Conservation (phyloP, 1,139 yeast genomes). For the Saccharomyces uvarum region DNA sequence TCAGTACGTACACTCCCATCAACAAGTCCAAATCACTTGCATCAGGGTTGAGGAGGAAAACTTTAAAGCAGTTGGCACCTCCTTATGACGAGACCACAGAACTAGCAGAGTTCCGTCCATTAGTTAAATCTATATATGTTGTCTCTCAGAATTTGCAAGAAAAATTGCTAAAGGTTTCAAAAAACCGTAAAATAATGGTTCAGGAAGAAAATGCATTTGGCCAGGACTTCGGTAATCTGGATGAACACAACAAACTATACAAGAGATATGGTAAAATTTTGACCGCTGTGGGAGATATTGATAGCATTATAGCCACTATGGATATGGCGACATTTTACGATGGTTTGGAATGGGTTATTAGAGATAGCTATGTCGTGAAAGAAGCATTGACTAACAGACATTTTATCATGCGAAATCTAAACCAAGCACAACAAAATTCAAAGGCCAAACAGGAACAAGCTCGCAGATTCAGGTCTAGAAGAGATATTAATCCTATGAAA, state of each 20-base stretch:
- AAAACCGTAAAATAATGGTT: slow-evolving; percentile 49
- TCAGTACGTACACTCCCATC: slow-evolving; percentile 62
- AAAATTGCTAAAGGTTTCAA: slow-evolving; percentile 49
- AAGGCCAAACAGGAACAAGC: slow-evolving; percentile 66
- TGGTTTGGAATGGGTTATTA: slow-evolving; percentile 53
- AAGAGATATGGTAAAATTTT: slow-evolving; percentile 63
- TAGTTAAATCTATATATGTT: slow-evolving; percentile 70
- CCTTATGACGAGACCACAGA: slow-evolving; percentile 84
- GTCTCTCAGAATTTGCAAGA: slow-evolving; percentile 49
- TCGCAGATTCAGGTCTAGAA: slow-evolving; percentile 61
- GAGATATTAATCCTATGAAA: slow-evolving; percentile 75
- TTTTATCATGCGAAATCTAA: slow-evolving; percentile 78
- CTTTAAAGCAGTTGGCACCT: slow-evolving; percentile 82
- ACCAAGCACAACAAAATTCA: slow-evolving; percentile 71
- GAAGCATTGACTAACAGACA: slow-evolving; percentile 92
- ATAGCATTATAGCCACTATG: slow-evolving; percentile 62
- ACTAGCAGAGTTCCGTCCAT: slow-evolving; percentile 77
- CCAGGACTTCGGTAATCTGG: slow-evolving; percentile 42
- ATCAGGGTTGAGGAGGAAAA: slow-evolving; percentile 78
- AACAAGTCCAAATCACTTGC: slow-evolving; percentile 50
- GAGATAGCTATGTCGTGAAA: slow-evolving; percentile 80
- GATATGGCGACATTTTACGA: slow-evolving; percentile 76
- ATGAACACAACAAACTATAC: slow-evolving; percentile 61
- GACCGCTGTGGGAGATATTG: slow-evolving; percentile 66
- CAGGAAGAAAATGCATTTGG: slow-evolving; percentile 59